Base-by-base conservation (phyloP, 1,139 yeast species). In the Eremothecium coryli region DNA sequence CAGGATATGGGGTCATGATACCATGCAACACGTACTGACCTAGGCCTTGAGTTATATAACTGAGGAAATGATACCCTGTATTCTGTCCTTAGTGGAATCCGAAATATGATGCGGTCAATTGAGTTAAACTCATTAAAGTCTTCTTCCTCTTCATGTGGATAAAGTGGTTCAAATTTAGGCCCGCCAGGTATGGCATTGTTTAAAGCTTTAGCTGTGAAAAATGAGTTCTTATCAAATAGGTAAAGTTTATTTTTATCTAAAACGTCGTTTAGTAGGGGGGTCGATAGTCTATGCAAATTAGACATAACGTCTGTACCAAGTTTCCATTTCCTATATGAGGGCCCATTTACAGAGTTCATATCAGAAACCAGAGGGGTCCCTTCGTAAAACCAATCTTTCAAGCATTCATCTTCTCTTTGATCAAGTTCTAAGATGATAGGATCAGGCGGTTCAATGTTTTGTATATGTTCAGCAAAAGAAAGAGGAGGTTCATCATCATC, bases 401-500 rank as follows among this genome's bases (percentile, higher is more conserved):
- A 70, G 2, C 70, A 62, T 5, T 65, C 60, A 46, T 80, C 82
- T 39, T 76, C 82, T 7, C 64, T 64, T 11, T 69, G 71, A 44
- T 79, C 78, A 11, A 81, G 58, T 17, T 79, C 82, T 43, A 81
- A 52, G 42, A 68, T 73, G 20, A 88, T 73, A 0, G 90, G 69
- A 23, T 80, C 88, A 5, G 73, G 66, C 0, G 88, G 81, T 32
- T 80, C 90, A 1, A 76, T 60, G 20, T 75, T 80, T 41, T 82
- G 82, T 14, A 86, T 64, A 48, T 82, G 81, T 40, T 85, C 93
- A 16, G 76, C 53, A 79, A 86, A 90, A 41, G 80, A 76, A 27
- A 88, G 57, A 1, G 94, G 93, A 0, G 96, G 95, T 54, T 88
- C 97, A 54, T 93, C 98, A 53, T 93, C 99, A 58, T 93, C 98